These are phyloP conservation scores for Meyerozyma smithsonii DNA, from an alignment of 1,139 yeast genomes.

Conservation along the genomic window DNA sequence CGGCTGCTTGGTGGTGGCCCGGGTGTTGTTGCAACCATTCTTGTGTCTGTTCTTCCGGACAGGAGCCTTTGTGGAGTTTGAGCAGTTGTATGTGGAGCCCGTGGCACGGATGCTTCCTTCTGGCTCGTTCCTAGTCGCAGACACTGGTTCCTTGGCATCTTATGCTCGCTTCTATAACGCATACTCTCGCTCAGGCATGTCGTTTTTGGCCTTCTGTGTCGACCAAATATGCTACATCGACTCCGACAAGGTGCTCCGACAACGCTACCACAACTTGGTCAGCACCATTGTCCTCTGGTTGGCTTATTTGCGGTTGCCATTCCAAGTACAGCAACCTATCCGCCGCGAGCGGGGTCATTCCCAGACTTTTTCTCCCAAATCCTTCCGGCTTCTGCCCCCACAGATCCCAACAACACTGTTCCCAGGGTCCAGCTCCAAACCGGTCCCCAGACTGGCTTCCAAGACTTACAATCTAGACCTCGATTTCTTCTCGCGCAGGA, in stretches of 20 bases:
- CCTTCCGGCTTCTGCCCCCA: conserved; percentile 1
- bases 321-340: background rate
- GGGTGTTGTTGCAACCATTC: background rate
- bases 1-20: conserved; percentile 8
- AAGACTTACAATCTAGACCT: conserved; percentile 1
- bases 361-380: background rate
- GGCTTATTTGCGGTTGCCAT: background rate
- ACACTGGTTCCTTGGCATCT: background rate
- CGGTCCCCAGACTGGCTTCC: background rate
- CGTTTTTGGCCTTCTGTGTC: conserved; percentile 7
- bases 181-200: background rate
- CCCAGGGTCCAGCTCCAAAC: background rate
- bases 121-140: background rate
- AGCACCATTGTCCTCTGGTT: background rate
- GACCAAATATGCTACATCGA: conserved; percentile 10
- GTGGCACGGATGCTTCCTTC: background rate
- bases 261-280: background rate
- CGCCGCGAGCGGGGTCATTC: background rate
- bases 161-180: background rate
- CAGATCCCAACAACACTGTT: background rate
- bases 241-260: conserved; percentile 4
- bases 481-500: background rate
- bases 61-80: background rate
- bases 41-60: background rate
- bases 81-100: background rate